A percentile compares a stretch with the other conserved stretches of the same genome.
Conservation (phyloP, 371 early-diverging fungal species). For the Chytridium lagenaria region DNA sequence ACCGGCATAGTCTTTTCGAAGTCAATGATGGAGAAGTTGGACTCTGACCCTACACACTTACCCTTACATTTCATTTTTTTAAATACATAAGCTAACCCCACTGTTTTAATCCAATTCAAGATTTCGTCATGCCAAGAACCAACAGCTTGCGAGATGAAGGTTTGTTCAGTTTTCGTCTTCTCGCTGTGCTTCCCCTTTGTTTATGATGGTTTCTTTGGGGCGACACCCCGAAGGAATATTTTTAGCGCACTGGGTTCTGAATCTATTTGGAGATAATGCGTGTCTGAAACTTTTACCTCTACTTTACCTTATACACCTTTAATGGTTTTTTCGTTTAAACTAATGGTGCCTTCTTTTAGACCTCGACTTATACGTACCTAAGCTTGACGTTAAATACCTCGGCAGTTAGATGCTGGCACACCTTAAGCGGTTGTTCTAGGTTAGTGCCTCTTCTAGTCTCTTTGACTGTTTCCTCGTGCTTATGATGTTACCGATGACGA, state of each 20-base stretch:
- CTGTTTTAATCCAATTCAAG: no score
- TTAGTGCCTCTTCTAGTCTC: no score
- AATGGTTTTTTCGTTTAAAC: no score
- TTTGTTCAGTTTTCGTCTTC: no score
- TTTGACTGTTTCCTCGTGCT: background rate
- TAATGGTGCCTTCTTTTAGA: no score
- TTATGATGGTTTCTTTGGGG: conserved; percentile 1
- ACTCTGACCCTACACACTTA: background rate
- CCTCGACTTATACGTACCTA: no score
- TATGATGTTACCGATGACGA: conserved; percentile 10
- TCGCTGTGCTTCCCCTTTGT: background rate
- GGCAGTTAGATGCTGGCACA: no score
- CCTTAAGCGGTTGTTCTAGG: no score
- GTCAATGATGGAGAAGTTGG: conserved; percentile 6
- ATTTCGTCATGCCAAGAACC: no score
- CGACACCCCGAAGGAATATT: background rate
- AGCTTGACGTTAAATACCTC: no score
- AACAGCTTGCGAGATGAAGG: no score
- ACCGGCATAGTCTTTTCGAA: background rate
- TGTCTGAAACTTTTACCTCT: background rate
- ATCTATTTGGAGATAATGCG: background rate
- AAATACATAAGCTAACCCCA: no score
- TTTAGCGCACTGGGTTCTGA: conserved; percentile 9
- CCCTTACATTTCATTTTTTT: background rate
- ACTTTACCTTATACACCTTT: background rate